These are phyloP conservation scores for Lineolata rhizophorae DNA, from an alignment of 495 filamentous ascomycete species.

Conservation along the genomic window DNA sequence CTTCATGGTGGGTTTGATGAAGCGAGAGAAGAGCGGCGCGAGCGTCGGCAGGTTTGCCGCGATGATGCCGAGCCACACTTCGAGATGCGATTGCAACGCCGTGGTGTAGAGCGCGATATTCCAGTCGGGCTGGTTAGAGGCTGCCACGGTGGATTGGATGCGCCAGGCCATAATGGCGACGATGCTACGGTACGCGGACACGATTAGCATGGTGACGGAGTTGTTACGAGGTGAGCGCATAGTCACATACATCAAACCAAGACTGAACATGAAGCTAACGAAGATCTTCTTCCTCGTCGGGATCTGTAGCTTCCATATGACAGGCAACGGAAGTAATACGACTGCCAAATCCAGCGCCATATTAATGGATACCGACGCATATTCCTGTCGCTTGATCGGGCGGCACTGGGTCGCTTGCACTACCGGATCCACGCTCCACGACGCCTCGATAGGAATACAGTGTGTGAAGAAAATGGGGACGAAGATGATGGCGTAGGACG, in stretches of 20 bases:
- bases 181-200: conserved; percentile 1
- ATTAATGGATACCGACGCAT: no score
- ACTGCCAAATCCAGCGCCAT: no score
- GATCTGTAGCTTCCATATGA: no score
- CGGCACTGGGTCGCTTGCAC: conserved; percentile 2
- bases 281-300: no score
- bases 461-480: conserved; percentile 7
- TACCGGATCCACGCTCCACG: conserved; percentile 3
- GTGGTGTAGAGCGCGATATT: conserved; percentile 2
- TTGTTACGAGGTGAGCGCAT: not conserved
- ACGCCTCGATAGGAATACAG: conserved; percentile 2
- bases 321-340: no score
- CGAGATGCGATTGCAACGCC: conserved; percentile 4
- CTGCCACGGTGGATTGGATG: conserved; percentile 1
- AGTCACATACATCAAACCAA: conserved; percentile 7
- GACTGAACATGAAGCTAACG: no score
- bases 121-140: not conserved
- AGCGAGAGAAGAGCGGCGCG: conserved; percentile 1
- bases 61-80: conserved; percentile 6
- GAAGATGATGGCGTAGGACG: conserved; percentile 5
- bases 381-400: conserved; percentile 5
- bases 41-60: conserved; percentile 5
- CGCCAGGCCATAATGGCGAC: conserved; percentile 5
- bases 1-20: conserved; percentile 2
- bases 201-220: not conserved